phyloP scores from a whole-genome alignment of 192 early-diverging fungal species.

The Pilaira anomala region DNA sequence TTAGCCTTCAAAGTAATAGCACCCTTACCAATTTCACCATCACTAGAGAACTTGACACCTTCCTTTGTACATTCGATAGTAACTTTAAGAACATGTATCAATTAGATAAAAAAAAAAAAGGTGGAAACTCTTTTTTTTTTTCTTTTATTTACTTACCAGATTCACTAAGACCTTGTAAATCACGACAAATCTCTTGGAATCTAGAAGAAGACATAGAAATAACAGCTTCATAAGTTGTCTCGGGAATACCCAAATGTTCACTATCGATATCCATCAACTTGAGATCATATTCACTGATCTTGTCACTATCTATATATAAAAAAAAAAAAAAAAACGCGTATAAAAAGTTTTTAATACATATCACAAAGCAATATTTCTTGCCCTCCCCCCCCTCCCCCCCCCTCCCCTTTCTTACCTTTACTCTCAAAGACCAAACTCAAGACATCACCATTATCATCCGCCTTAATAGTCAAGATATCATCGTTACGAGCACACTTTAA shows the following conservation, averaged over 20 bases:
- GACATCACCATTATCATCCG: conserved; percentile 81
- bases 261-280: conserved; percentile 99
- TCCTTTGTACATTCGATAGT: conserved; percentile 91
- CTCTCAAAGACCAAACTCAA: conserved; percentile 76
- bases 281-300: conserved; percentile 87
- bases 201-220: conserved; percentile 86
- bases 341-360: not conserved
- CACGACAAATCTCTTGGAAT: conserved; percentile 90
- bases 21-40: conserved; percentile 88
- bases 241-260: conserved; percentile 94
- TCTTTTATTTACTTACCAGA: conserved; percentile 50
- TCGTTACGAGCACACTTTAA: conserved; percentile 90
- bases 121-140: not conserved
- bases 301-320: conserved; percentile 51
- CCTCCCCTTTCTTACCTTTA: too few relatives aligned
- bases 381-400: not conserved
- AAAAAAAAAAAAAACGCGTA: conserved; percentile 8
- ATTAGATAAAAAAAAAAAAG: too few relatives aligned
- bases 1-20: conserved; percentile 74
- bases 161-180: conserved; percentile 81
- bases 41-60: conserved; percentile 83
- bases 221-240: conserved; percentile 88
- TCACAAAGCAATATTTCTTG: not conserved
- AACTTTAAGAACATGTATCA: conserved; percentile 45
- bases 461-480: conserved; percentile 89